Percentiles rank a stretch among this genome's conserved stretches.
Evolutionary conservation across 345 rosid species (phyloP).

Genomic region (Syzygium aqueum): DNA sequence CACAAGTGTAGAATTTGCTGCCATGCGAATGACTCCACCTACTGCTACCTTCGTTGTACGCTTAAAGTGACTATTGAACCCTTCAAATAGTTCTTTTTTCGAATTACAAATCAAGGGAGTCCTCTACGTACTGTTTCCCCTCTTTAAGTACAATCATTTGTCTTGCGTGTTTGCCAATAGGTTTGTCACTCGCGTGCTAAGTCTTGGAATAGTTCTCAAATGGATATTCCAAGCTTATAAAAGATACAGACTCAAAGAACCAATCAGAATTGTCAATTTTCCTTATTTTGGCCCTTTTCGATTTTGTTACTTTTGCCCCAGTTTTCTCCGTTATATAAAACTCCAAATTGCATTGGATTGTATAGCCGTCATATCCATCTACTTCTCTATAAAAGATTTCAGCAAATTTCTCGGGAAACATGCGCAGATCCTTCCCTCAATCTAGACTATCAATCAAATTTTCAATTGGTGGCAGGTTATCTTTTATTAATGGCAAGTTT

Average conservation of each 20-base stretch:
- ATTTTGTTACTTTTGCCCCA: not conserved
- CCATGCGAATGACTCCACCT: not conserved
- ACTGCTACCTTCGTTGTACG: not conserved
- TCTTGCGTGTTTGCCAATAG: too few relatives aligned
- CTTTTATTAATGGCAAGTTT: not conserved
- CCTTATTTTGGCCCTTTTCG: not conserved
- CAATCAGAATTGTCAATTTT: not conserved
- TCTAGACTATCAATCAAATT: not conserved
- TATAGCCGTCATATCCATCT: too few relatives aligned
- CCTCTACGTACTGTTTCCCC: too few relatives aligned
- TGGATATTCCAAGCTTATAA: not conserved
- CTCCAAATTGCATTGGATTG: too few relatives aligned
- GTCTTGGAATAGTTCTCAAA: too few relatives aligned
- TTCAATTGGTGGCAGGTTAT: not conserved
- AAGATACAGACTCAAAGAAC: not conserved
- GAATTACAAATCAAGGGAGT: too few relatives aligned
- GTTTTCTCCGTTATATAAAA: not conserved
- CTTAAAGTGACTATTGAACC: not conserved
- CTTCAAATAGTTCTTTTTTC: not conserved
- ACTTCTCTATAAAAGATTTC: too few relatives aligned
- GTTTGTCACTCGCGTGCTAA: too few relatives aligned
- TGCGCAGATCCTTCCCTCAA: too few relatives aligned
- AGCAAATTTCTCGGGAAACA: too few relatives aligned
- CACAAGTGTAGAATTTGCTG: not conserved
- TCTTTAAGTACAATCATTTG: too few relatives aligned